A percentile compares a stretch with the other conserved stretches of the same genome.
Conservation (phyloP, 129 eudicot species). For the Tanacetum coccineum region DNA sequence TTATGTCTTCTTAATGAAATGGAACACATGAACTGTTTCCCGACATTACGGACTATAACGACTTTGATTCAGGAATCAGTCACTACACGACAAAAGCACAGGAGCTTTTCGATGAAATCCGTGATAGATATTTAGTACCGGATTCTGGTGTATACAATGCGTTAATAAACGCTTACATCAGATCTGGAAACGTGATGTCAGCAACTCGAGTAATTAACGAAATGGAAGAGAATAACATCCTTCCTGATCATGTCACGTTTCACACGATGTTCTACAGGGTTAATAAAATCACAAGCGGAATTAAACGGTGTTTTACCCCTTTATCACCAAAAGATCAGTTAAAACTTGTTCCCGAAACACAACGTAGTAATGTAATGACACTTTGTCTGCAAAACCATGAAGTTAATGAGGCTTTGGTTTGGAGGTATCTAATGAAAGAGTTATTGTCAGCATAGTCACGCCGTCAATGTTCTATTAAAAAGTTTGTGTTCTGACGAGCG, state of each 20-base stretch:
- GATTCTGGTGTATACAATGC: conserved; percentile 80
- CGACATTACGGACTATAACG: conserved; percentile 62
- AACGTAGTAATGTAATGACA: conserved; percentile 68
- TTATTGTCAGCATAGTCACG: conserved; percentile 72
- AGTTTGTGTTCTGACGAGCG: conserved; percentile 61
- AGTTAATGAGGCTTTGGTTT: conserved; percentile 56
- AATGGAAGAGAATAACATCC: conserved; percentile 62
- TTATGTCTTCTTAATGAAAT: conserved; percentile 68
- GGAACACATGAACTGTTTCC: conserved; percentile 45
- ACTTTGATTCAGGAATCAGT: conserved; percentile 79
- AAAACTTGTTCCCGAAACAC: conserved; percentile 63
- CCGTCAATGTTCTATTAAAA: conserved; percentile 58
- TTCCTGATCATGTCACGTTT: conserved; percentile 59
- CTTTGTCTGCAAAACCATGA: conserved; percentile 44
- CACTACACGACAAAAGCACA: conserved; percentile 53
- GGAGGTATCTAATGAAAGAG: conserved; percentile 65
- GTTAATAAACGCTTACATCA: conserved; percentile 50
- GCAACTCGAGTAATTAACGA: conserved; percentile 54
- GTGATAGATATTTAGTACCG: conserved; percentile 40
- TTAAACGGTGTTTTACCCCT: conserved; percentile 43
- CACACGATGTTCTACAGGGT: conserved; percentile 65
- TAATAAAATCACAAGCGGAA: conserved; percentile 50
- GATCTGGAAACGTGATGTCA: conserved; percentile 46
- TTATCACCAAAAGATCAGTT: conserved; percentile 46
- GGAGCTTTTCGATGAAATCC: conserved; percentile 55